Percentiles rank a stretch among this genome's conserved stretches.
phyloP scores from a whole-genome alignment of 148 eudicot genomes.

The Dianthus caryophyllus region DNA sequence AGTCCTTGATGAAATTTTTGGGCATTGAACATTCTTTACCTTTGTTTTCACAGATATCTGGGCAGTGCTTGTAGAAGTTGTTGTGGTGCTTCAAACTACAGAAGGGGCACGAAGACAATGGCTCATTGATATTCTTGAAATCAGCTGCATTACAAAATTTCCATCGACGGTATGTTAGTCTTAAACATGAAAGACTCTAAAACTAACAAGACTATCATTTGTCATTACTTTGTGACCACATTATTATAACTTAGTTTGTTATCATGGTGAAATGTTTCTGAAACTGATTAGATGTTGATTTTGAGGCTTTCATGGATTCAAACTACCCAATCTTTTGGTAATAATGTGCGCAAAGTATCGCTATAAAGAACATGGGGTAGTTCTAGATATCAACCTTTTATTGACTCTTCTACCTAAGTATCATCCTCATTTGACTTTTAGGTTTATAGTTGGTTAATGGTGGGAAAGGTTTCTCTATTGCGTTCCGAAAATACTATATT shows the following conservation, averaged over 20 bases:
- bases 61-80: slow-evolving; percentile 64
- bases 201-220: not conserved
- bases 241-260: not conserved
- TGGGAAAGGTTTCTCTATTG: not conserved
- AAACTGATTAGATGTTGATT: not conserved
- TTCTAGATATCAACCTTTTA: not conserved
- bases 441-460: not conserved
- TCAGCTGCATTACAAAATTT: slow-evolving; percentile 72
- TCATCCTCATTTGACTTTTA: not conserved
- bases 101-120: slow-evolving; percentile 69
- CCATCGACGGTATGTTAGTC: slow-evolving; percentile 68
- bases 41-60: slow-evolving; percentile 55
- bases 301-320: not conserved
- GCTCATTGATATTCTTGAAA: slow-evolving; percentile 72
- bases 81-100: slow-evolving; percentile 51
- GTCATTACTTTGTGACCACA: slow-evolving; percentile 4
- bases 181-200: not conserved
- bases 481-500: not conserved
- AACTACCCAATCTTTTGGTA: not conserved
- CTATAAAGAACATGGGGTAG: not conserved
- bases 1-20: no score
- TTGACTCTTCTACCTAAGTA: not conserved
- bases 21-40: not conserved
- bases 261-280: not conserved
- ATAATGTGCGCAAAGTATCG: not conserved